Conservation (phyloP, 2,329 filamentous ascomycete genomes). For the Penicillium nordicum region DNA sequence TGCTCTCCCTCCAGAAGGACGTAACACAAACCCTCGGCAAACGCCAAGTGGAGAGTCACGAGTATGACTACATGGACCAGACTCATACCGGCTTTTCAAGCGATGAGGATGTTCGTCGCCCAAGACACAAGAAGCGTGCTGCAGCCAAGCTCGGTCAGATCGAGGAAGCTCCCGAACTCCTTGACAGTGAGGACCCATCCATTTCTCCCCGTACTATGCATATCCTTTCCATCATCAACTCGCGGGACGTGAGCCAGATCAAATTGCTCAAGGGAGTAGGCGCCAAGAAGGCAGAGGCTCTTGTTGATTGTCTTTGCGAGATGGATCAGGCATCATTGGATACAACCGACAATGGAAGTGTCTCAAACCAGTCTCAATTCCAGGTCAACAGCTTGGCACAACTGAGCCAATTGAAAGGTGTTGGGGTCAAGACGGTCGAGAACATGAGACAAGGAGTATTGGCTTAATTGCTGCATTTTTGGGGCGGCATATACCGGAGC, state of each 20-base stretch:
- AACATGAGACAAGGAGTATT: constrained; percentile 47
- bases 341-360: constrained; percentile 10
- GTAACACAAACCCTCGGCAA: constrained; percentile 25
- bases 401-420: constrained; percentile 43
- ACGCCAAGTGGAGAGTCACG: constrained; percentile 29
- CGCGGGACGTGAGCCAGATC: constrained; percentile 45
- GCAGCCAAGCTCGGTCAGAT: constrained; percentile 19
- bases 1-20: constrained; percentile 34
- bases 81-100: constrained; percentile 26
- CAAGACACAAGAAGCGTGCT: constrained; percentile 30
- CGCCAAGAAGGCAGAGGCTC: constrained; percentile 47
- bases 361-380: constrained; percentile 25
- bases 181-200: constrained; percentile 21
- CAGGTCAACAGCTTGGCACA: constrained; percentile 39
- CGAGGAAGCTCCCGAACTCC: constrained; percentile 16
- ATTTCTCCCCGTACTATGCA: constrained; percentile 44
- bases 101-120: constrained; percentile 30
- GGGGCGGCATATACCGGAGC: constrained; percentile 9
- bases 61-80: constrained; percentile 32
- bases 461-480: constrained; percentile 26
- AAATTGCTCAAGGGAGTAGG: constrained; percentile 48
- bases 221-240: constrained; percentile 47
- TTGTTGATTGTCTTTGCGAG: constrained; percentile 47
- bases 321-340: constrained; percentile 33
- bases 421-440: constrained; percentile 46